Percentiles rank a stretch among this genome's conserved stretches.
Conservation (phyloP, 176 grass and related monocot genomes). For the Typha latifolia region DNA sequence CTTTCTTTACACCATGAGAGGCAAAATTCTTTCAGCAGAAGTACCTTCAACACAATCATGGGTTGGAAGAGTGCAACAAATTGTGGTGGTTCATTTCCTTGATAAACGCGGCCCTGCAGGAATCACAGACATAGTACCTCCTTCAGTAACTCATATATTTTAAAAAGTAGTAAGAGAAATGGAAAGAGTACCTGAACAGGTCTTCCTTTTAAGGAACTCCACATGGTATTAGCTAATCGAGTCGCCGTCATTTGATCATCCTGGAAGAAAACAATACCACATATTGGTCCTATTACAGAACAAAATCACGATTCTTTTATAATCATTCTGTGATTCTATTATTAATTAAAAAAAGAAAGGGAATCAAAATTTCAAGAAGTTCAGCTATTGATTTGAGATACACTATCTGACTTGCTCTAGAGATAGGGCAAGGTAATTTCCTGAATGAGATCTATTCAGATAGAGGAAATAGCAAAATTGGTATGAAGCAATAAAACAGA, state of each 20-base stretch:
- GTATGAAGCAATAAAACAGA: too few relatives aligned
- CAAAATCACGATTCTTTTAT: neutral
- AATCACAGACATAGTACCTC: slow-evolving; percentile 7
- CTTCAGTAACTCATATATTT: slow-evolving; percentile 20
- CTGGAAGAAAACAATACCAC: slow-evolving; percentile 28
- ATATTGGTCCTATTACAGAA: neutral
- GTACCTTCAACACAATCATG: slow-evolving; percentile 93
- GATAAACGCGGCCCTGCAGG: slow-evolving; percentile 70
- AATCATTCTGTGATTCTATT: too few relatives aligned
- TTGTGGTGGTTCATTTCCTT: slow-evolving; percentile 91
- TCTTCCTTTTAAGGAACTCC: slow-evolving; percentile 87
- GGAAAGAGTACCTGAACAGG: slow-evolving; percentile 56
- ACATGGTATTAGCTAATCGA: slow-evolving; percentile 60
- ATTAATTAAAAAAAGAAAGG: too few relatives aligned
- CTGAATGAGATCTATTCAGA: too few relatives aligned
- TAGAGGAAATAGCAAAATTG: too few relatives aligned
- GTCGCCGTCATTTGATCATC: slow-evolving; percentile 58
- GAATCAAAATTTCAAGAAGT: too few relatives aligned
- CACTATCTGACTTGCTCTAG: too few relatives aligned
- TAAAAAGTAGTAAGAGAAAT: slow-evolving; percentile 17
- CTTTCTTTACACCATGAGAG: neutral
- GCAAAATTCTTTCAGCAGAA: neutral
- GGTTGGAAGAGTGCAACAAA: slow-evolving; percentile 94
- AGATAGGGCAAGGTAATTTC: too few relatives aligned
- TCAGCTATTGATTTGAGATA: too few relatives aligned